These are phyloP conservation scores for Cystobasidiaceae sp. DNA, from an alignment of 1,284 basidiomycete genomes.

Conservation along the genomic window DNA sequence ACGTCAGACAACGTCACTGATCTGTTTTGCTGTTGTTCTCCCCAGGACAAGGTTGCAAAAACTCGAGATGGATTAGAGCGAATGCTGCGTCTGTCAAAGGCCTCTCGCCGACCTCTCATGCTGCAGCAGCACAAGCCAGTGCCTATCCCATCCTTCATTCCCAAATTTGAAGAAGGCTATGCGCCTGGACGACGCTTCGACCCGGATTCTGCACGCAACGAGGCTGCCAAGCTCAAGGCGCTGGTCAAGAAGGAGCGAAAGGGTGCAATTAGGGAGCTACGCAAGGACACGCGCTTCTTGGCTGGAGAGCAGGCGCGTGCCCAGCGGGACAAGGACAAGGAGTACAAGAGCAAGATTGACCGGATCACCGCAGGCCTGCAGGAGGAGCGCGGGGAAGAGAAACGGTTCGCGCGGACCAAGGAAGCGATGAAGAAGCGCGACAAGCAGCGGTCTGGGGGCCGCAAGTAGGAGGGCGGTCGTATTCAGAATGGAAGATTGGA, in stretches of 20 bases:
- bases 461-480: neutral
- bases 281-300: slow-evolving; percentile 91
- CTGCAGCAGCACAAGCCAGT: slow-evolving; percentile 95
- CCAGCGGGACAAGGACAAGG: slow-evolving; percentile 73
- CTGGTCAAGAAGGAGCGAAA: slow-evolving; percentile 95
- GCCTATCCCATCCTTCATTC: slow-evolving; percentile 85
- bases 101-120: slow-evolving; percentile 69
- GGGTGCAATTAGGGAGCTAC: slow-evolving; percentile 91
- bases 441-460: slow-evolving; percentile 62
- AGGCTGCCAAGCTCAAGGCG: slow-evolving; percentile 74
- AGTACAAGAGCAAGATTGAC: slow-evolving; percentile 54
- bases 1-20: too few relatives aligned
- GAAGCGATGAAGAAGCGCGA: slow-evolving; percentile 69
- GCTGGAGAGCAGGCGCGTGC: slow-evolving; percentile 78
- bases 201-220: slow-evolving; percentile 87
- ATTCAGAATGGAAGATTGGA: too few relatives aligned
- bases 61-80: slow-evolving; percentile 54
- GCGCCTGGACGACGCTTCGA: slow-evolving; percentile 78
- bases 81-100: slow-evolving; percentile 66
- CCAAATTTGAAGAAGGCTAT: slow-evolving; percentile 83
- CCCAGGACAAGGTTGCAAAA: slow-evolving; percentile 36
- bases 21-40: too few relatives aligned
- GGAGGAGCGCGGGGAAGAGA: slow-evolving; percentile 89
- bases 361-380: slow-evolving; percentile 74
- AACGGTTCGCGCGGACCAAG: slow-evolving; percentile 62